Evolutionary conservation across 2,329 filamentous ascomycete species (phyloP), one percentile per base, ranked within the genome.

Genomic region (Ophiobolus disseminans): DNA sequence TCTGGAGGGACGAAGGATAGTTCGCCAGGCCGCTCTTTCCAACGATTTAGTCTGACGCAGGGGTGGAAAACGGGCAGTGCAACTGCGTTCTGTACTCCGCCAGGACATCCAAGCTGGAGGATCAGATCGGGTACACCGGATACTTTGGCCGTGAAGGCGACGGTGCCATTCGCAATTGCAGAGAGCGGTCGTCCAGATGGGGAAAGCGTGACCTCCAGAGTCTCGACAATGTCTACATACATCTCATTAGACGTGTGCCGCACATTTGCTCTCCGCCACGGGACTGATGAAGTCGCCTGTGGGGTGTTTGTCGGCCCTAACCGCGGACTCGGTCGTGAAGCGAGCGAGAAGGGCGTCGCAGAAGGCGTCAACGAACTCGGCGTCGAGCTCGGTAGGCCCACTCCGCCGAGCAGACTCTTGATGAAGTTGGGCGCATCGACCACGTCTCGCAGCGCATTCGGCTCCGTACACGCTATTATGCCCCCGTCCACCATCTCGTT

Each of bases 401-500:
- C 91, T 58, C 89, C 91, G 37, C 91, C 90, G 14, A 99, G 78
- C 44, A 99, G 74, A 74, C 92, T 96, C 59, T 90, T 91, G 74
- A 97, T 84, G 77, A 91, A 88, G 23, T 90, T 91, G 54, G 96
- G 91, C 13, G 95, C 90, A 70, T 97, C 92, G 11, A 99, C 91
- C 11, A 93, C 81, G 69, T 99, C 94, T 63, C 91, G 84, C 65
- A 99, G 76, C 16, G 92, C 90, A 78, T 99, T 97, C 8, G 90
- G 89, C 73, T 99, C 94, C 1, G 93, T 97, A 47, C 91, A 96
- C 66, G 84, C 89, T 26, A 97, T 82, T n/a, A 86, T 83, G 13
- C 94, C 94, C 31, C 87, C 90, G 79, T 99, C 94, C 71, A 94
- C 97, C 89, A 99, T 96, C 76, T 99, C 94, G 53, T 87, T 90